These are phyloP conservation scores for Gigaspora rosea DNA, from an alignment of 192 early-diverging fungal genomes.

Conservation along the genomic window DNA sequence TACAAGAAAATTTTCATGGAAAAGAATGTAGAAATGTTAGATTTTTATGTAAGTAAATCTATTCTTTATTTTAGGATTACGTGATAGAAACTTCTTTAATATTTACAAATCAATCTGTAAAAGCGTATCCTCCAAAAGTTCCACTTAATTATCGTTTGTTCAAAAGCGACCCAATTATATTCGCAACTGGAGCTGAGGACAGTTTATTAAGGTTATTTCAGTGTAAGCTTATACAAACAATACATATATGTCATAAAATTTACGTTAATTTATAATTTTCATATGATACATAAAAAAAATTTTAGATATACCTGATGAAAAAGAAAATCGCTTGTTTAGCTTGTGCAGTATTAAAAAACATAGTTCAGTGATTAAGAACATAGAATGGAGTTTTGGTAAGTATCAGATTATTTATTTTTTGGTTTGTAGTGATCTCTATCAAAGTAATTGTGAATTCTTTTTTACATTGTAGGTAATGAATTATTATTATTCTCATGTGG, in stretches of 20 bases:
- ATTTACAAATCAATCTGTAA: neutral
- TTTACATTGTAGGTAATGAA: slow-evolving; percentile 29
- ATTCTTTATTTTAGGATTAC: neutral
- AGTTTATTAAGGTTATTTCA: slow-evolving; percentile 55
- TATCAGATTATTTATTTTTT: neutral
- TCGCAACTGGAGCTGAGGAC: slow-evolving; percentile 63
- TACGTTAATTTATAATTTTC: neutral
- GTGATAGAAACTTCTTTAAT: neutral
- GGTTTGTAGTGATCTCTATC: neutral
- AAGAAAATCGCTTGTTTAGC: slow-evolving; percentile 16
- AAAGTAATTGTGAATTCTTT: neutral
- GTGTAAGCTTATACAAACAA: slow-evolving; percentile 37
- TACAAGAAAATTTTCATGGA: slow-evolving; percentile 64
- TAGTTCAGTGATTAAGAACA: slow-evolving; percentile 53
- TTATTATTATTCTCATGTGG: slow-evolving; percentile 63
- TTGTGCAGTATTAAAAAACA: slow-evolving; percentile 50
- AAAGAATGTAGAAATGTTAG: slow-evolving; percentile 48
- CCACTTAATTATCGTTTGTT: neutral
- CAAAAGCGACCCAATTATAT: slow-evolving; percentile 40
- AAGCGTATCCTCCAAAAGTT: neutral
- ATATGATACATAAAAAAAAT: neutral
- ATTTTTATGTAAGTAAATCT: slow-evolving; percentile 42
- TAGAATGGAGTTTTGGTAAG: slow-evolving; percentile 42
- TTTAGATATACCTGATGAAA: slow-evolving; percentile 33
- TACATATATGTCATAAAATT: neutral